Percentiles rank a stretch among this genome's conserved stretches.
Evolutionary conservation across 2,329 filamentous ascomycete species (phyloP).

Genomic region (Rhynchosporium secalis): DNA sequence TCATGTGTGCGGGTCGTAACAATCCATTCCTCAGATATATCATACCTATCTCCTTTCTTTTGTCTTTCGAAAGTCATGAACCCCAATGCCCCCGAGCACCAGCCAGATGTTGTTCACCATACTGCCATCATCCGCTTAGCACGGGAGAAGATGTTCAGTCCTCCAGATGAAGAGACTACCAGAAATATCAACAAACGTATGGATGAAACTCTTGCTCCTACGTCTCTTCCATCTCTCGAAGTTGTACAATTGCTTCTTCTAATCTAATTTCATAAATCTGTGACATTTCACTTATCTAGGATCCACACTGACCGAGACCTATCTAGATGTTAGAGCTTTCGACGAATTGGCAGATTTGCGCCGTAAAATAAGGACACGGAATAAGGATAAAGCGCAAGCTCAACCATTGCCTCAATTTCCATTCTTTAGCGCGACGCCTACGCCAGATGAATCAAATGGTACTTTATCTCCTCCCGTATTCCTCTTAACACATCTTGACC

Average conservation of each 20-base stretch:
- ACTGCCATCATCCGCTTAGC: constrained; percentile 14
- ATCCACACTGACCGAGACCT: background rate
- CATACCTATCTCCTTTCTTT: background rate
- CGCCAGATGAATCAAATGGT: constrained; percentile 10
- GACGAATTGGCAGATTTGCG: constrained; percentile 8
- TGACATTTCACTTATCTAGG: background rate
- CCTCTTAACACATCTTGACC: background rate
- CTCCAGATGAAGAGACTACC: constrained; percentile 16
- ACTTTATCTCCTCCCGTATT: background rate
- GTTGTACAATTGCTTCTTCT: background rate
- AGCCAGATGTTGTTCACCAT: constrained; percentile 9
- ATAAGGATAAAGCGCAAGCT: background rate
- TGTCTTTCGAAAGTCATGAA: constrained; percentile 17
- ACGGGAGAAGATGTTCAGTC: constrained; percentile 21
- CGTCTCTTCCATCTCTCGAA: constrained; percentile 8
- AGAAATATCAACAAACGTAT: constrained; percentile 20
- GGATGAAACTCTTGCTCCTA: constrained; percentile 4
- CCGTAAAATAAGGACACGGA: background rate
- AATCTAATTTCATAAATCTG: background rate
- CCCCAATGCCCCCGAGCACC: constrained; percentile 25
- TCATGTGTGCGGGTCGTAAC: background rate
- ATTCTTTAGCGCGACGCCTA: constrained; percentile 4
- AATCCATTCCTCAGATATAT: background rate
- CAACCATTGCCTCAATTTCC: constrained; percentile 5
- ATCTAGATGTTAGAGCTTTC: constrained; percentile 10